These are phyloP conservation scores for Solanum chiquidenum DNA, from an alignment of 257 asterid species.

Conservation along the genomic window DNA sequence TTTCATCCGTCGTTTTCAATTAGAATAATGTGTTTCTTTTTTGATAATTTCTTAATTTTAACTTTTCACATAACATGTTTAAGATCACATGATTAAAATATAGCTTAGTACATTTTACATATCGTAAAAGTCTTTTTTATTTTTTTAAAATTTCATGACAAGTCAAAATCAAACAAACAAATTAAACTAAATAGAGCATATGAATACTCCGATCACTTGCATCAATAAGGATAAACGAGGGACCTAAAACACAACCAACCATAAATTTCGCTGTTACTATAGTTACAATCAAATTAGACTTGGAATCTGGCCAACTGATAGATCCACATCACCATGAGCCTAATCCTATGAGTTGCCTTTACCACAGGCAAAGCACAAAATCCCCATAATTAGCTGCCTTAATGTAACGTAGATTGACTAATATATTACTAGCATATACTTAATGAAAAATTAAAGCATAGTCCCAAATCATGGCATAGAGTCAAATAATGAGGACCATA, in stretches of 20 bases:
- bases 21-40: neutral
- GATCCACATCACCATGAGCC: neutral
- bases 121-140: too few species aligned
- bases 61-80: neutral
- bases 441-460: neutral
- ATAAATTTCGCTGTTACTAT: neutral
- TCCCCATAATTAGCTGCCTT: neutral
- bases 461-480: neutral
- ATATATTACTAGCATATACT: neutral
- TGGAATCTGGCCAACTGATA: neutral
- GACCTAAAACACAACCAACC: neutral
- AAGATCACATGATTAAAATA: neutral
- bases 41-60: neutral
- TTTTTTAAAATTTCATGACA: neutral
- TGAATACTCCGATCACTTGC: neutral
- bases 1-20: accelerated
- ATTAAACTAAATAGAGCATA: neutral
- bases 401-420: neutral
- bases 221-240: neutral
- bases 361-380: neutral
- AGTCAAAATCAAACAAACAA: neutral
- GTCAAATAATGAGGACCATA: neutral
- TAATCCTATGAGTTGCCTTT: neutral
- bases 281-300: neutral
- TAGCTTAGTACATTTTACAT: too few species aligned